Percentiles rank a stretch among this genome's conserved stretches.
These are phyloP conservation scores for Epichloe sibirici DNA, from an alignment of 2,329 filamentous ascomycete genomes.

Conservation along the genomic window DNA sequence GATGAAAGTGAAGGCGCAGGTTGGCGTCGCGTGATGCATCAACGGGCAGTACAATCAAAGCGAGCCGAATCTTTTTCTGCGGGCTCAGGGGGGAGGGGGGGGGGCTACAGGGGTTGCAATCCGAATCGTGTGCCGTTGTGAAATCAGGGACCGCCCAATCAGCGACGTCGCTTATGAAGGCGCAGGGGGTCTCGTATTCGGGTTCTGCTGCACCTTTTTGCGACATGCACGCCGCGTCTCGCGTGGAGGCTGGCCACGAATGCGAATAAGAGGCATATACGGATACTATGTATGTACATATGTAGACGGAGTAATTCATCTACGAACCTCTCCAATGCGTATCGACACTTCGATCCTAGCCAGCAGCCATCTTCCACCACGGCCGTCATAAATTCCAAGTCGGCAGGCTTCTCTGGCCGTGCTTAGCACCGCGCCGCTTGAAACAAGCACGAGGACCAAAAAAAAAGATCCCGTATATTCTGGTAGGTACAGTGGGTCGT, in stretches of 20 bases:
- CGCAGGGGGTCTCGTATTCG: conserved; percentile 5
- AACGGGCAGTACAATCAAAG: neutral
- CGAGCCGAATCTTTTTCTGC: neutral
- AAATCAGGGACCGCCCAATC: conserved; percentile 4
- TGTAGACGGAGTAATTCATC: too few relatives aligned
- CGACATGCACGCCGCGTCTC: too few relatives aligned
- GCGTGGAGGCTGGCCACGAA: neutral
- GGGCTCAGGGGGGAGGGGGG: neutral
- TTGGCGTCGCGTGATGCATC: neutral
- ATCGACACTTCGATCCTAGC: too few relatives aligned
- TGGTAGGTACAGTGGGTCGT: too few relatives aligned
- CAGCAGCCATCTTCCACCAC: conserved; percentile 1
- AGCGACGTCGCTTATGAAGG: neutral
- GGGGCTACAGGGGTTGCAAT: neutral
- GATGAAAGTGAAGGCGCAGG: neutral
- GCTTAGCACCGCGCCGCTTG: conserved; percentile 8
- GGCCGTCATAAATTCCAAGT: conserved; percentile 8
- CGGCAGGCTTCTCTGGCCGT: conserved; percentile 8
- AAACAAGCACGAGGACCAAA: neutral
- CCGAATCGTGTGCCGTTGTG: neutral
- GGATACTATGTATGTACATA: neutral
- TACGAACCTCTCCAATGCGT: too few relatives aligned
- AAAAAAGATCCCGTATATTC: too few relatives aligned
- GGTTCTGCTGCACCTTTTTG: neutral
- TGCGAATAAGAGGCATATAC: neutral